Percentiles rank a stretch among this genome's conserved stretches.
Evolutionary conservation across 768 basidiomycete genomes (phyloP).

Genomic region (Galerina sulciceps): DNA sequence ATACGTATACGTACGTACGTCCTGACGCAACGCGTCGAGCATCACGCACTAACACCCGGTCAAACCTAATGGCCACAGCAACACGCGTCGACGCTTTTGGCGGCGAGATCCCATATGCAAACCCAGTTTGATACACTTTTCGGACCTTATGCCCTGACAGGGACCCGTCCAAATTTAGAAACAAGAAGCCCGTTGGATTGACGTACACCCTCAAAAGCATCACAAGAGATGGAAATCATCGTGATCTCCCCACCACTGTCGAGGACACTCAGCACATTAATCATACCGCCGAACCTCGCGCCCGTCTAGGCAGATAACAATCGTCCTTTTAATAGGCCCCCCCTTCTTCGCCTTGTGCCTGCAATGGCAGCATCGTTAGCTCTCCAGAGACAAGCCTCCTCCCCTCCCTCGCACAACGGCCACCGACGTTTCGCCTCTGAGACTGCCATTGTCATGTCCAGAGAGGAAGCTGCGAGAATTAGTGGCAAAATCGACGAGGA

Average conservation of each 20-base stretch:
- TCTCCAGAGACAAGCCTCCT: slow-evolving; percentile 4
- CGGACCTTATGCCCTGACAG: slow-evolving; percentile 16
- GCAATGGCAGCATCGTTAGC: slow-evolving; percentile 20
- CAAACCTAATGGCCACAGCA: background rate
- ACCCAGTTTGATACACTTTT: slow-evolving; percentile 3
- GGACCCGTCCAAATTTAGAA: slow-evolving; percentile 16
- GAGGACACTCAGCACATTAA: slow-evolving; percentile 15
- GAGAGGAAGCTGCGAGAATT: slow-evolving; percentile 45
- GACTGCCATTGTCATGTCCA: slow-evolving; percentile 14
- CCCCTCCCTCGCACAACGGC: slow-evolving; percentile 5
- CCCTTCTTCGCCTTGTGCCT: slow-evolving; percentile 5
- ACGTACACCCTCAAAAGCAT: slow-evolving; percentile 20
- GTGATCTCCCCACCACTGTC: slow-evolving; percentile 22
- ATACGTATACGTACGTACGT: too few relatives aligned
- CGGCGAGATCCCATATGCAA: slow-evolving; percentile 11
- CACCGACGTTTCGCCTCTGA: slow-evolving; percentile 14
- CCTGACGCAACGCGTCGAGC: too few relatives aligned
- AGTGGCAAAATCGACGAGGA: slow-evolving; percentile 63
- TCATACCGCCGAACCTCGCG: slow-evolving; percentile 13
- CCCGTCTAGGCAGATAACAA: slow-evolving; percentile 18
- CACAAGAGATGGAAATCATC: slow-evolving; percentile 9
- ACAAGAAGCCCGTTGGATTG: slow-evolving; percentile 14
- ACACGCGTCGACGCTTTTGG: background rate
- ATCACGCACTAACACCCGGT: too few relatives aligned
- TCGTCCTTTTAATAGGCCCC: slow-evolving; percentile 19